Evolutionary conservation across 2,329 filamentous ascomycete genomes (phyloP), one percentile per base, ranked within the genome.

Genomic region (Alternaria panax): DNA sequence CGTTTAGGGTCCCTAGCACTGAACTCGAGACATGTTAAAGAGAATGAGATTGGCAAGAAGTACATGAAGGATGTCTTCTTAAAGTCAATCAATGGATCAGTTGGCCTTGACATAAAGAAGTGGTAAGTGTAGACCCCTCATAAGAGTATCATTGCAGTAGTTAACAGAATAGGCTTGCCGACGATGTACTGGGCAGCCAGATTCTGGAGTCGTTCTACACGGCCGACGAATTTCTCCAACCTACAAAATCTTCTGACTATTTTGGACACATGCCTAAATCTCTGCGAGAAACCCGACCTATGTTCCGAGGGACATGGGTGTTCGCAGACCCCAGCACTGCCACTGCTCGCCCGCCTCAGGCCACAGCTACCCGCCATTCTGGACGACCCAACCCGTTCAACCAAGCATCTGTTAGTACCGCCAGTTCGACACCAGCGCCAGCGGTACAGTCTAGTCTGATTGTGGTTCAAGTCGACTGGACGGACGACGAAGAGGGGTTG

Each of bases 381-480:
- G 65, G 63, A 16, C 51, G 63, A n/a, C 62, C 61, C 25, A 32
- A 22, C 2, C 54, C 59, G 4, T 34, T 57, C 4, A 25, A 52
- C 0, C 61, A 61, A 34, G 45, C 43, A 8, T n/a, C 48, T 25
- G 27, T 34, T 24, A 4, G n/a, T 30, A 47, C 28, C 3, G n/a
- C 38, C 11, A 41, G 30, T n/a, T 34, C 36, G 27, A 25, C 48
- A 6, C 24, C 36, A 25, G 25, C 54, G 8, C 27, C 50, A 18
- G n/a, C 52, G 9, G 25, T 45, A 20, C 27, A 28, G 9, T 51
- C 16, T 36, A 60, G 38, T 16, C 34, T 65, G 5, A 59, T 71
- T 22, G 62, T 76, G 4, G 64, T 76, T 5, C 71, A 75, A 51
- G 54, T 76, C 12, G 69, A 75, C 30, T 77, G 72, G 72, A 73